Percentiles rank a stretch among this genome's conserved stretches.
These are phyloP conservation scores for Debaryomyces sp. DNA, from an alignment of 1,139 yeast genomes.

Conservation along the genomic window DNA sequence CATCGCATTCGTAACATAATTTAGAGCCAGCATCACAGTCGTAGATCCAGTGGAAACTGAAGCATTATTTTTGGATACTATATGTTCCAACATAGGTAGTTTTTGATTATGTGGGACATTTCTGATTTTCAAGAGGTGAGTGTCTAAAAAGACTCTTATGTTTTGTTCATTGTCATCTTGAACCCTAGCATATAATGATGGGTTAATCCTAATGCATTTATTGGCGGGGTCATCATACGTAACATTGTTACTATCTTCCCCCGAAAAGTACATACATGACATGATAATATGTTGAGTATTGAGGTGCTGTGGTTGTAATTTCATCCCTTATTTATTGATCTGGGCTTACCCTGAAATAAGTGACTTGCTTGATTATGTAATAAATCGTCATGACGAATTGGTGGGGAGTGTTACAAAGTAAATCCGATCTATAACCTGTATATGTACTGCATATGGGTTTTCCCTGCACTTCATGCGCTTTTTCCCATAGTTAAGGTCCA, in stretches of 20 bases:
- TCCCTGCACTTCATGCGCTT: neutral
- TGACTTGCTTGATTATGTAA: neutral
- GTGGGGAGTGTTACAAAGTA: neutral
- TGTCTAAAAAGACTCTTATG: constrained; percentile 4
- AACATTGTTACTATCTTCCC: constrained; percentile 1
- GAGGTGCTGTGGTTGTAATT: neutral
- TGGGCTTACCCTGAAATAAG: neutral
- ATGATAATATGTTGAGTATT: neutral
- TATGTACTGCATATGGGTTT: too few relatives aligned
- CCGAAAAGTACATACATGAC: constrained; percentile 3
- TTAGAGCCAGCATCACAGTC: neutral
- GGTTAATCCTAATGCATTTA: neutral
- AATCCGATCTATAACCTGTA: neutral
- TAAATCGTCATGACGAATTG: neutral
- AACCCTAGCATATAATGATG: neutral
- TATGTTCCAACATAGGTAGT: neutral
- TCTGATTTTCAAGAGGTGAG: constrained; percentile 1
- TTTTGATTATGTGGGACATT: neutral
- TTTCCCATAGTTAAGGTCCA: neutral
- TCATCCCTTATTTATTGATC: neutral
- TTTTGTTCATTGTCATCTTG: constrained; percentile 1
- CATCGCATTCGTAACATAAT: constrained; percentile 5
- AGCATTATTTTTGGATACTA: constrained; percentile 7
- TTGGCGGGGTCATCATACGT: neutral
- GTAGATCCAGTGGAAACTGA: constrained; percentile 4